Evolutionary conservation across 2,329 filamentous ascomycete genomes (phyloP), one percentile per base, ranked within the genome.

Genomic region (Penicillium sp.): DNA sequence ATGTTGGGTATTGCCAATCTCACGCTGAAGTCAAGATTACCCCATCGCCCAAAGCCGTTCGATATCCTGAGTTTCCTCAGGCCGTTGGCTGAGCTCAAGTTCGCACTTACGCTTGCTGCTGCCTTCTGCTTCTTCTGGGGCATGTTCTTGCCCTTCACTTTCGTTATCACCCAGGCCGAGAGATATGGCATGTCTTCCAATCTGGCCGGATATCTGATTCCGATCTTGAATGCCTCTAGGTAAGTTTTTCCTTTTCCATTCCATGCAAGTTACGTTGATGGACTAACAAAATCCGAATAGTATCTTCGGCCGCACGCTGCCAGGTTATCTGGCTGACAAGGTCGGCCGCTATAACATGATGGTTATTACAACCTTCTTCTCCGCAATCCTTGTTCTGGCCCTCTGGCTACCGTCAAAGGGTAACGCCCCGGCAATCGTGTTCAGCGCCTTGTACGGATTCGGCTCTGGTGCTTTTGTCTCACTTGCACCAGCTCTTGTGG

Each of bases 401-500:
- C 68, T 87, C 2, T 82, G 84, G 83, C 72, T 85, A 5, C 79
- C 80, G 1, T 78, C 75, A 12, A 74, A 73, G 3, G 75, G 76
- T 37, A 81, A 85, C 10, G 79, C 80, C 0, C 79, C 82, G 1
- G 82, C 86, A 55, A 79, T 90, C 47, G 77, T 84, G 35, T 90
- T 89, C 68, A 79, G 82, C 13, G 77, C 81, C n/a, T 71, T 89
- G 7, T 91, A 88, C 61, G 88, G 87, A 18, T 89, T 90, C 67
- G 80, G 80, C 15, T 86, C 83, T 0, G 88, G 88, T 13, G 82
- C 83, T 3, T 88, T 86, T 62, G 82, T 88, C 35, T 82, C 82
- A 0, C 74, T 90, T 18, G 77, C 78, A 0, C 85, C 88, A 0
- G 80, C 86, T 0, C 75, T 88, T 15, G 76, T 91, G 23, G 86